Evolutionary conservation across 2,329 filamentous ascomycete genomes (phyloP).

Genomic region (Blumeria hordei): DNA sequence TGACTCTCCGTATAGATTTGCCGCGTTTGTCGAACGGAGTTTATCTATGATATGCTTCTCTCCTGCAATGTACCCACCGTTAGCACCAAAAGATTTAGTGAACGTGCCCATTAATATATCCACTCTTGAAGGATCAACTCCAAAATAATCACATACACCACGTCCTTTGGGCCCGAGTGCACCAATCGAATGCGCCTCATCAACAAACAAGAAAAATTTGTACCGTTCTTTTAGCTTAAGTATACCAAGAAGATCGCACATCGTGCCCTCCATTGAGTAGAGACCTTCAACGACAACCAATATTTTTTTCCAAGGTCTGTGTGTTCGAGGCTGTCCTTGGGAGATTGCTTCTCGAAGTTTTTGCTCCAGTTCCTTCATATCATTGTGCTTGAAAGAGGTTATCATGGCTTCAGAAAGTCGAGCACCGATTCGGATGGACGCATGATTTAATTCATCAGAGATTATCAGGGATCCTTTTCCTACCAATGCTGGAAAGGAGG

Average conservation of each 20-base stretch:
- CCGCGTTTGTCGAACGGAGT: conserved; percentile 64
- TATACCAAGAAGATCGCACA: conserved; percentile 89
- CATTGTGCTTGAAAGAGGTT: conserved; percentile 91
- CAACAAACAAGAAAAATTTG: conserved; percentile 89
- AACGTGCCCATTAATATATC: conserved; percentile 96
- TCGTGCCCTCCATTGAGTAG: conserved; percentile 98
- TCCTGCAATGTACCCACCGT: conserved; percentile 82
- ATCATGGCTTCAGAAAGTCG: conserved; percentile 90
- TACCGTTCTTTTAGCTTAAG: conserved; percentile 77
- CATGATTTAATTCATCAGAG: conserved; percentile 93
- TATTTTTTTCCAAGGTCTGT: conserved; percentile 98
- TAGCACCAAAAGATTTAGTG: conserved; percentile 95
- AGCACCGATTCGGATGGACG: conserved; percentile 86
- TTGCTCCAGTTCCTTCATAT: conserved; percentile 69
- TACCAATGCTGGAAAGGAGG: conserved; percentile 74
- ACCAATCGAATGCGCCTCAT: conserved; percentile 90
- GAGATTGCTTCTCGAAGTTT: conserved; percentile 80
- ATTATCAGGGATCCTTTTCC: conserved; percentile 85
- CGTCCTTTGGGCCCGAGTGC: conserved; percentile 71
- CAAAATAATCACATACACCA: conserved; percentile 94
- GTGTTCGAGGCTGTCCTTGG: conserved; percentile 91
- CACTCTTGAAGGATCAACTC: conserved; percentile 63
- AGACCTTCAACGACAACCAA: conserved; percentile 86
- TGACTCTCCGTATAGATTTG: conserved; percentile 67
- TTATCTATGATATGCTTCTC: conserved; percentile 85